Evolutionary conservation across 2,329 filamentous ascomycete species (phyloP).

Genomic region (Dichotomopilus funicola): DNA sequence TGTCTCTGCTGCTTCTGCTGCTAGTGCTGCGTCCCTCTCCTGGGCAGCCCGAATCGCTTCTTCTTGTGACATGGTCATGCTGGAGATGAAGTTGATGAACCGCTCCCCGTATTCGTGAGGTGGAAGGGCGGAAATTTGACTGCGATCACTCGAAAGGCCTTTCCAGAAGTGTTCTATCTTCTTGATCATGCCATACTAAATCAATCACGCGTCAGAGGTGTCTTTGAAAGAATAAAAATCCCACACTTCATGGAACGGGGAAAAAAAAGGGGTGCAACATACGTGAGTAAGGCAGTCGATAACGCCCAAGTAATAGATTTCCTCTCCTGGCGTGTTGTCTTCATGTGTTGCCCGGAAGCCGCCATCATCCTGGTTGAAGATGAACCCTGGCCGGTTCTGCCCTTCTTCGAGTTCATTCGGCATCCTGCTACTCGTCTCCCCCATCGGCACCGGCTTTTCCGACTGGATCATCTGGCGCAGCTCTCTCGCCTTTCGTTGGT

Average conservation of each 20-base stretch:
- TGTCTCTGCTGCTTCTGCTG: conserved; percentile 43
- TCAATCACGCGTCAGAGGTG: conserved; percentile 8
- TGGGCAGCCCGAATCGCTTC: conserved; percentile 64
- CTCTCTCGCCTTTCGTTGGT: conserved; percentile 81
- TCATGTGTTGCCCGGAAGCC: conserved; percentile 91
- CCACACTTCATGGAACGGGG: background rate
- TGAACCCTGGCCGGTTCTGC: conserved; percentile 61
- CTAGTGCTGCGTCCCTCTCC: conserved; percentile 49
- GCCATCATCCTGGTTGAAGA: conserved; percentile 92
- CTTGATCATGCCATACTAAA: conserved; percentile 85
- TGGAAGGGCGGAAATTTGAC: conserved; percentile 86
- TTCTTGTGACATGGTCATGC: conserved; percentile 84
- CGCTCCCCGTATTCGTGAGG: conserved; percentile 88
- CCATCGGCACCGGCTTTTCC: conserved; percentile 90
- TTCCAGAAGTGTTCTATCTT: conserved; percentile 97
- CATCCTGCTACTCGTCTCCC: conserved; percentile 75
- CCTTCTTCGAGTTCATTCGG: conserved; percentile 79
- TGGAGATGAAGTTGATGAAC: conserved; percentile 86
- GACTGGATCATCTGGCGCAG: conserved; percentile 86
- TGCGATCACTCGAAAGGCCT: conserved; percentile 74
- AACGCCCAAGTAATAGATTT: conserved; percentile 96
- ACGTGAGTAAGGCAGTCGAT: conserved; percentile 98
- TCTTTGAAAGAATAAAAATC: background rate
- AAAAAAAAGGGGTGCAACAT: conserved; percentile 38
- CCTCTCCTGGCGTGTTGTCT: conserved; percentile 73